These are phyloP conservation scores for Yarrowia sp. DNA, from an alignment of 805 yeast genomes.

Conservation along the genomic window DNA sequence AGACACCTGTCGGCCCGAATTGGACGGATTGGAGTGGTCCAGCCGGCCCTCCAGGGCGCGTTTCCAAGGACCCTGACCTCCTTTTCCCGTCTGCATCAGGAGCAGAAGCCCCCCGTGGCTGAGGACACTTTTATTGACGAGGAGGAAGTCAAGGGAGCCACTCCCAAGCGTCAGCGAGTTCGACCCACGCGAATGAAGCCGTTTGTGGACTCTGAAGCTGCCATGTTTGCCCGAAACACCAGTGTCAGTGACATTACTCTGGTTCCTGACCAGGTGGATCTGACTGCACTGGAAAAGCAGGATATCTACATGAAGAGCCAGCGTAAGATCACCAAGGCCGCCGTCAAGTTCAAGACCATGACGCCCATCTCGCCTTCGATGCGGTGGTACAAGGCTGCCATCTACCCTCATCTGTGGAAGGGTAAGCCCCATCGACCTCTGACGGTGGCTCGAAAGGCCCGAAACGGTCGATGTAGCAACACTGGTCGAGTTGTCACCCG, in stretches of 20 bases:
- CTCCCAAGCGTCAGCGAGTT: slow-evolving; percentile 26
- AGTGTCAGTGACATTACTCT: not conserved
- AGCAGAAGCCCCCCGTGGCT: not conserved
- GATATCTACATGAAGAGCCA: slow-evolving; percentile 70
- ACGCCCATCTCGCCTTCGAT: slow-evolving; percentile 77
- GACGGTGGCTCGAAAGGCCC: slow-evolving; percentile 66
- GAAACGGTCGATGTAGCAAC: slow-evolving; percentile 79
- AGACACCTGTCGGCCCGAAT: slow-evolving; percentile 18
- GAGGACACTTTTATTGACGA: slow-evolving; percentile 6
- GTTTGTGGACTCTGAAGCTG: slow-evolving; percentile 13
- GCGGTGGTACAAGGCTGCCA: slow-evolving; percentile 83
- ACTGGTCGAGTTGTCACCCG: slow-evolving; percentile 86
- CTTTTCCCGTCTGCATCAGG: not conserved
- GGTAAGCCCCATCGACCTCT: slow-evolving; percentile 76
- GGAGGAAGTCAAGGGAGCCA: slow-evolving; percentile 18
- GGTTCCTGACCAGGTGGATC: slow-evolving; percentile 31
- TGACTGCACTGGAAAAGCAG: slow-evolving; percentile 75
- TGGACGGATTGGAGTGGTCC: slow-evolving; percentile 3
- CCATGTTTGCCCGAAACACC: slow-evolving; percentile 16
- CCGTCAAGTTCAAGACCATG: slow-evolving; percentile 55
- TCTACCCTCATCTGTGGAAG: slow-evolving; percentile 80
- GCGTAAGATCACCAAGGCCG: slow-evolving; percentile 64
- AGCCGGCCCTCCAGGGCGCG: not conserved
- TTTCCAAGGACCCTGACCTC: not conserved
- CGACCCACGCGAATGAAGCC: slow-evolving; percentile 28